Percentiles rank a stretch among this genome's conserved stretches.
phyloP scores from a whole-genome alignment of 192 early-diverging fungal genomes.

The Coemansia sp. region DNA sequence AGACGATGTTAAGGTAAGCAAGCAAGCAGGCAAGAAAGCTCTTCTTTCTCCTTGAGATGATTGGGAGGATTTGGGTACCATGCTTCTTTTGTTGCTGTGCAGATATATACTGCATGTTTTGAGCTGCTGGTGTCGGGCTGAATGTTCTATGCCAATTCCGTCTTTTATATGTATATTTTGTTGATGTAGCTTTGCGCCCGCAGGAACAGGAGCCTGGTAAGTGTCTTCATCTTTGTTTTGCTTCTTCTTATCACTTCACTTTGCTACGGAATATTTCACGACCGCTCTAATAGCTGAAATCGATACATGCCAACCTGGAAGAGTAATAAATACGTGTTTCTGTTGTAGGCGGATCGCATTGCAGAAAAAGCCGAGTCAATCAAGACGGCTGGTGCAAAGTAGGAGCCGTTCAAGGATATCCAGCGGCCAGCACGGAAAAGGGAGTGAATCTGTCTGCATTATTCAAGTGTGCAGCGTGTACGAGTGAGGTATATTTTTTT shows the following conservation, averaged over 20 bases:
- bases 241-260: neutral
- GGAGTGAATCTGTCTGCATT: no score
- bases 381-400: constrained; percentile 8
- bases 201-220: constrained; percentile 35
- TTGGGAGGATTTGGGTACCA: no score
- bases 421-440: neutral
- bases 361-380: constrained; percentile 11
- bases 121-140: no score
- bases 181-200: constrained; percentile 39
- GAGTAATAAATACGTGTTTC: no score
- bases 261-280: no score
- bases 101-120: no score
- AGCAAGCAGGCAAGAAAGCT: neutral
- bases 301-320: no score
- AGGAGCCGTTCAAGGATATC: constrained; percentile 2
- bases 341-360: neutral
- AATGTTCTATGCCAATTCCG: no score
- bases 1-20: constrained; percentile 43
- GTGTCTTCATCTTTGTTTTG: neutral
- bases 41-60: no score
- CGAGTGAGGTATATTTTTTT: neutral
- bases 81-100: no score
- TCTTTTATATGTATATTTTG: neutral
- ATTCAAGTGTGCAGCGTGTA: no score
- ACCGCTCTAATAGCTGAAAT: no score